These are phyloP conservation scores for Zygosaccharomyces rouxii DNA, from an alignment of 805 yeast species.

Conservation along the genomic window DNA sequence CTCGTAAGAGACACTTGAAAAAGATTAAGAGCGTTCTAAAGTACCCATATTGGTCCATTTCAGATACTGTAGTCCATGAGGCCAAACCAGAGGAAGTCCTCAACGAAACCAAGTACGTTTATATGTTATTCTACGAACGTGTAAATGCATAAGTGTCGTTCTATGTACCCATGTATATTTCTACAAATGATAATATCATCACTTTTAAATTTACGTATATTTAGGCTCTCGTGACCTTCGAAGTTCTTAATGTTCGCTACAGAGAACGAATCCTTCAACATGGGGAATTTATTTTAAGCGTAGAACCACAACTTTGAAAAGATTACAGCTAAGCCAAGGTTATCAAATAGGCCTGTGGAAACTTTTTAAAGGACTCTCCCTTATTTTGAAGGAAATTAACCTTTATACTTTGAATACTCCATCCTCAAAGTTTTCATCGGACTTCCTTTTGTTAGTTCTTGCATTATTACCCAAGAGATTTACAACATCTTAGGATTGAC, in stretches of 20 bases:
- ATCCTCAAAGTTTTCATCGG: background rate
- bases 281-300: constrained; percentile 3
- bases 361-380: too few relatives aligned
- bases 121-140: constrained; percentile 78
- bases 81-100: constrained; percentile 54
- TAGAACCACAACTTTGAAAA: background rate
- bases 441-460: background rate
- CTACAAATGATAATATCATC: background rate
- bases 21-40: constrained; percentile 52
- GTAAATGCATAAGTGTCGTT: constrained; percentile 16
- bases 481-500: background rate
- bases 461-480: background rate
- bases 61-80: constrained; percentile 71
- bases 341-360: too few relatives aligned
- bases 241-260: background rate
- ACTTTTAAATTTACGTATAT: background rate
- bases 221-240: background rate
- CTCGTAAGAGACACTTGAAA: constrained; percentile 40
- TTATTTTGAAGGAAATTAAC: too few relatives aligned
- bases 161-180: background rate
- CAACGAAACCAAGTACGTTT: constrained; percentile 69
- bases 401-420: background rate
- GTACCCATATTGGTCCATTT: constrained; percentile 78
- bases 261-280: background rate
- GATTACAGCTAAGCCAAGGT: background rate